Conservation (phyloP, 352 stramenopile species). For the Phytophthora citrophthora region DNA sequence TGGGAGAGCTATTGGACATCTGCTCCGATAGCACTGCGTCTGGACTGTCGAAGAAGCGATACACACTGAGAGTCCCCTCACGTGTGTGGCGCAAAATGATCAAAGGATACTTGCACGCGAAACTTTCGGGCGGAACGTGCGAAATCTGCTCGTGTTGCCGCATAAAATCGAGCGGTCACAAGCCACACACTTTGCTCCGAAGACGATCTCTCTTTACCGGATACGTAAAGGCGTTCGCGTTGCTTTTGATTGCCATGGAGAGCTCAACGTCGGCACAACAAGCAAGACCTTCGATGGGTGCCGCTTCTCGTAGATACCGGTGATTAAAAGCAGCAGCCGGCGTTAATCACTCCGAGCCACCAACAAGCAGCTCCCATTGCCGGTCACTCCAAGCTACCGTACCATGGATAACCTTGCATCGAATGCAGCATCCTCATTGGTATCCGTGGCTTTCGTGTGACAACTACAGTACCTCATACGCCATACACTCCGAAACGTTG, state of each 20-base stretch:
- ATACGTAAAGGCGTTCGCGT: conserved; percentile 26
- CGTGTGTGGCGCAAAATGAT: not conserved
- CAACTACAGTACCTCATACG: conserved; percentile 12
- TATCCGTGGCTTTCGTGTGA: conserved; percentile 9
- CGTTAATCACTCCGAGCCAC: conserved; percentile 14
- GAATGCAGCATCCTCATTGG: too few species aligned
- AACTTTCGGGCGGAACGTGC: conserved; percentile 15
- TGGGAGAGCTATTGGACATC: conserved; percentile 25
- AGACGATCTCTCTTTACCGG: conserved; percentile 20
- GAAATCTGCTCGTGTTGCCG: conserved; percentile 16
- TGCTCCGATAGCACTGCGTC: conserved; percentile 16
- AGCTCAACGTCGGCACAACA: conserved; percentile 24
- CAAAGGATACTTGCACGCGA: conserved; percentile 1
- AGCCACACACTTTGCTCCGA: not conserved
- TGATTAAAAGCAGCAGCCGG: conserved; percentile 9
- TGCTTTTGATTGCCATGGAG: conserved; percentile 29
- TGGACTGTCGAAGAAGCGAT: conserved; percentile 15
- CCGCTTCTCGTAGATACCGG: conserved; percentile 10
- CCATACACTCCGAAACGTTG: conserved; percentile 3
- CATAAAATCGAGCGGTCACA: conserved; percentile 1
- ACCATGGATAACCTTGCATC: too few species aligned
- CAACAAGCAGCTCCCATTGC: not conserved
- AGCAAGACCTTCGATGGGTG: not conserved
- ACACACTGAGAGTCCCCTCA: conserved; percentile 15
- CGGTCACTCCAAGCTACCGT: too few species aligned